Base-by-base conservation (phyloP, 805 yeast genomes). In the Metschnikowia bowlesiae region DNA sequence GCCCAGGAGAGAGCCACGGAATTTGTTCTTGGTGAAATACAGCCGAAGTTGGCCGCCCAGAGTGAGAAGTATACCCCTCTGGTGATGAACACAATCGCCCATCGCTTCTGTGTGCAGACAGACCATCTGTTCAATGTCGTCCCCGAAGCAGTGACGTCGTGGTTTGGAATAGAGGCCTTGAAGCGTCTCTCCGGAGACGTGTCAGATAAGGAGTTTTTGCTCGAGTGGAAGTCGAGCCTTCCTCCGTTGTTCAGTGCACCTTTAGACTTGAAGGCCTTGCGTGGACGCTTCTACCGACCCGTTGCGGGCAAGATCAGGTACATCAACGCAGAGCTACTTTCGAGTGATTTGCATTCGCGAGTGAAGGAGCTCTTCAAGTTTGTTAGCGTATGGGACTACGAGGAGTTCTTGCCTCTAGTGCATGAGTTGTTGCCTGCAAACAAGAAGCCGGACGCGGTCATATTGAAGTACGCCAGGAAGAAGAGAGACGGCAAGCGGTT, bases 231-330 rank as follows among this genome's bases (percentile, higher is more conserved):
- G 57, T 71, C 83, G 1, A 68, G 76, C 6, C 72, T 87, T 39
- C 91, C 94, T 2, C 77, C 81, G 8, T 77, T 81, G 64, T 77
- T 81, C 69, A 81, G 78, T 44, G 78, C 84, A 39, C 78, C 84
- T 16, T 70, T 87, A 13, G 84, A 82, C 50, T 54, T 86, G 13
- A 62, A 67, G 3, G 66, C 79, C 54, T 69, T 89, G 16, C 59
- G 67, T 31, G 96, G 95, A 0, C 58, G 75, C 58, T 85, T 67
- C 60, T 77, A 71, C 36, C 69, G 75, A 18, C 84, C 86, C 4
- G 53, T 62, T 2, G 65, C 68, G 0, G 73, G 70, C 4, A 64
- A 59, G 33, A 70, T 91, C 6, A 79, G 76, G 35, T 85, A 75
- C 56, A 64, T 92, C 8, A 73, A 86, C 29, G 72, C 66, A 14